Evolutionary conservation across 2,329 filamentous ascomycete species (phyloP).

Genomic region (Hirsutella rhossiliensis): DNA sequence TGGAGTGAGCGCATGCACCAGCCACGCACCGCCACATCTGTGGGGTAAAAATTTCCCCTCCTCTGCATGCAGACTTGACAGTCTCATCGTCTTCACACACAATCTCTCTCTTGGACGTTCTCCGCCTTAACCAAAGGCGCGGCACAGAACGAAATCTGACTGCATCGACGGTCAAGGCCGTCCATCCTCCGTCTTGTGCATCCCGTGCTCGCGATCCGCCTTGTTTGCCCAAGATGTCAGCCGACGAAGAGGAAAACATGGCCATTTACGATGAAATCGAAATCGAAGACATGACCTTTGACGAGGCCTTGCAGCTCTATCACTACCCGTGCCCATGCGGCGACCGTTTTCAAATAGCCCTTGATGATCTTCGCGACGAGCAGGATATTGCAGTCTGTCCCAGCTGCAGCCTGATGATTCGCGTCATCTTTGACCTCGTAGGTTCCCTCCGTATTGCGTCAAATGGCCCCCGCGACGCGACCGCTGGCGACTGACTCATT

Average conservation of each 20-base stretch:
- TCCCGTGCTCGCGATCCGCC: not conserved
- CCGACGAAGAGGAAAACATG: conserved; percentile 42
- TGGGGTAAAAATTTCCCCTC: conserved; percentile 2
- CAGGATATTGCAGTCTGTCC: conserved; percentile 95
- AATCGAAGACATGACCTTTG: conserved; percentile 96
- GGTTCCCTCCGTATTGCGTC: conserved; percentile 21
- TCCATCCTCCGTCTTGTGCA: too few species aligned
- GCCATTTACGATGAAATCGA: conserved; percentile 96
- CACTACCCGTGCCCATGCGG: conserved; percentile 96
- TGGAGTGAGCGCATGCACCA: too few species aligned
- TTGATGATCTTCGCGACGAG: conserved; percentile 75
- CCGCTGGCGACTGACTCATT: not conserved
- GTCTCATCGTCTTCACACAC: not conserved
- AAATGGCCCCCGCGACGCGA: not conserved
- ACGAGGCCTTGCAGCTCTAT: conserved; percentile 72
- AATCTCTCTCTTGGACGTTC: not conserved
- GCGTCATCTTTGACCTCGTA: conserved; percentile 83
- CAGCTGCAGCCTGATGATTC: conserved; percentile 93
- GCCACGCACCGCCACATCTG: conserved; percentile 4
- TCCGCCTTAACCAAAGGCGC: not conserved
- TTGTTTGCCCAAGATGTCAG: not conserved
- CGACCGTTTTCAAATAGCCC: conserved; percentile 85
- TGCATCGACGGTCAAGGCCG: too few species aligned
- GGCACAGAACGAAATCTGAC: too few species aligned
- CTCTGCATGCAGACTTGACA: not conserved